phyloP scores from a whole-genome alignment of 768 basidiomycete species.

The Pilatotrama ljubarskyi region DNA sequence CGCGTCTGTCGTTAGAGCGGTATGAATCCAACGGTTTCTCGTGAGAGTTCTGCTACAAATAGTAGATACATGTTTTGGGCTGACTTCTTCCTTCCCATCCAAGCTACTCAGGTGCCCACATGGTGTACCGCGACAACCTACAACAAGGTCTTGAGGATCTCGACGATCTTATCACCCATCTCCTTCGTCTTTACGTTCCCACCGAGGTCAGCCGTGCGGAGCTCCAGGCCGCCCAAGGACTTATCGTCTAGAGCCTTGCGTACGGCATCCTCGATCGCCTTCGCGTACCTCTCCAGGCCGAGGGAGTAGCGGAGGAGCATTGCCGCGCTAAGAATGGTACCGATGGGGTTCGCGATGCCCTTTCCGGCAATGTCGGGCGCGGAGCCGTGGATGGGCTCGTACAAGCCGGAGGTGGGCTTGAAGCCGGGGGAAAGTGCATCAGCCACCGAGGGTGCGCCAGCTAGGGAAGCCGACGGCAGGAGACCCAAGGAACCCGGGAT shows the following conservation, averaged over 20 bases:
- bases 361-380: constrained; percentile 94
- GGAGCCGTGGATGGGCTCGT: constrained; percentile 98
- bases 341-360: constrained; percentile 90
- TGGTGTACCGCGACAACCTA: constrained; percentile 28
- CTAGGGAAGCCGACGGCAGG: constrained; percentile 93
- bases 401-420: constrained; percentile 83
- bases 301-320: constrained; percentile 97
- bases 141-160: constrained; percentile 62
- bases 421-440: constrained; percentile 52
- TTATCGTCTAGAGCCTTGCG: constrained; percentile 79
- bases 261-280: constrained; percentile 88
- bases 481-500: constrained; percentile 97
- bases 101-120: neutral
- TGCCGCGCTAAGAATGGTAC: constrained; percentile 94
- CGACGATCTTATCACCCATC: constrained; percentile 81
- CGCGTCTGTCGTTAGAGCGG: too few species aligned
- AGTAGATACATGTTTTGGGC: constrained; percentile 16
- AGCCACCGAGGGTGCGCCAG: constrained; percentile 70
- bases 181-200: constrained; percentile 74
- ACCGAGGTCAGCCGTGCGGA: constrained; percentile 86
- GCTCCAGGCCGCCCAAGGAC: constrained; percentile 68
- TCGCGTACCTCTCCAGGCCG: constrained; percentile 81
- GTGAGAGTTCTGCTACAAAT: constrained; percentile 13
- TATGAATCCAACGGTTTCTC: neutral
- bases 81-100: constrained; percentile 5